Conservation (phyloP, 805 yeast genomes). For the Candida hispaniensis region DNA sequence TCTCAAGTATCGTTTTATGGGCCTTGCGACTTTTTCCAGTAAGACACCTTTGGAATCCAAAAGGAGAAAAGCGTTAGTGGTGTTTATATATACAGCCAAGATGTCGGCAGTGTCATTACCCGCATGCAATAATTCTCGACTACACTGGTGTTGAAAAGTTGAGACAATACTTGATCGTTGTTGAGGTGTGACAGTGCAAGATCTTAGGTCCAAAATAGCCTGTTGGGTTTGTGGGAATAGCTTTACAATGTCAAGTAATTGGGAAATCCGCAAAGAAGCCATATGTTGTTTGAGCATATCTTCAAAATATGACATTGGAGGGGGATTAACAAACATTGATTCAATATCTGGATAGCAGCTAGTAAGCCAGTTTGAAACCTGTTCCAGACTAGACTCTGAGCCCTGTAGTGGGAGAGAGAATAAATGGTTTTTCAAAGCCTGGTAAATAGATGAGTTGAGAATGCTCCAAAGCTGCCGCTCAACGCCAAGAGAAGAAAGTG, state of each 20-base stretch:
- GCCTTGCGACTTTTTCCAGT: conserved; percentile 65
- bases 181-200: conserved; percentile 37
- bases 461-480: conserved; percentile 5
- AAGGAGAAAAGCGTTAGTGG: conserved; percentile 57
- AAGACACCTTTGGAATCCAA: conserved; percentile 85
- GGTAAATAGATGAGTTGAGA: conserved; percentile 1
- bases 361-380: conserved; percentile 1
- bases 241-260: conserved; percentile 48
- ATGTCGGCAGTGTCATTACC: conserved; percentile 72
- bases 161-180: conserved; percentile 46
- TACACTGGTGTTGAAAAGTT: conserved; percentile 38
- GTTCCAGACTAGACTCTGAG: conserved; percentile 2
- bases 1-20: conserved; percentile 60
- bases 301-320: conserved; percentile 2
- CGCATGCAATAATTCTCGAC: conserved; percentile 51
- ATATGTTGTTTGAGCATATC: conserved; percentile 3
- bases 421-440: conserved; percentile 3
- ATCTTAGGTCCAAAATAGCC: conserved; percentile 49
- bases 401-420: conserved; percentile 1
- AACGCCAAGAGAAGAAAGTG: conserved; percentile 4
- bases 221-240: conserved; percentile 42
- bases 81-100: conserved; percentile 54
- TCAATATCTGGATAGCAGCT: conserved; percentile 4
- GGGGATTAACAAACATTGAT: conserved; percentile 10
- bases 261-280: conserved; percentile 37